Base-by-base conservation (phyloP, 345 rosid genomes). In the Xanthoceras sorbifolium region DNA sequence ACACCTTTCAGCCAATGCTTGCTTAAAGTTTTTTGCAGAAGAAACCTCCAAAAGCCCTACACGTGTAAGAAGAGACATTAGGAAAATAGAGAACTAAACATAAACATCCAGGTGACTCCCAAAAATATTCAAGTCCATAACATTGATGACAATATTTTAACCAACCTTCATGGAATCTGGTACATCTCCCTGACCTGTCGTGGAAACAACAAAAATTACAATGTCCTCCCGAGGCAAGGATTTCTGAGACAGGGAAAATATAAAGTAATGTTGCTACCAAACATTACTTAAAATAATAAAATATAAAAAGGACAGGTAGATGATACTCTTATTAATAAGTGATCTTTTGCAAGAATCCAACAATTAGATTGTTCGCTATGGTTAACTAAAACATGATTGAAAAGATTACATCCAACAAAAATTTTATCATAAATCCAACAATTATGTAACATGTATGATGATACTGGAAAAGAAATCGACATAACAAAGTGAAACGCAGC, bases 181-280 rank as follows among this genome's bases (percentile, higher is more conserved):
- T n/a, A 89, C 42, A 81, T 91, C 99, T 76, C 98, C 98, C 85
- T 95, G 99, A 69, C 98, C 98, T 22, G 99, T 93, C 72, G 99
- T 95, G 54, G 99, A 93, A 70, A 84, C 97, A 66, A 92, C 93
- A 86, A 95, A 93, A 75, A 95, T 83, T 76, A 87, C 88, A 65
- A 82, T 74, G 50, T 87, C 89, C 80, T 87, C 89, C 5, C 69
- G 69, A 77, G 90, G 86, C 72, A 93, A 87, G 9, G 82, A 89
- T 79, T 80, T 79, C 99, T 95, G 94, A 76, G 31, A 70, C 76
- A 77, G 40, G 5, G 54, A 77, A 50, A 68, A 42, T 1, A 46
- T 46, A 12, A 18, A 7, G 32, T 29, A 61, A 59, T 22, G 25
- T 46, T 63, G 29, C 62, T 31, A 62, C 22, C 32, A 64, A n/a